A percentile compares a stretch with the other conserved stretches of the same genome.
phyloP scores from a whole-genome alignment of 768 basidiomycete genomes.

The Podaxis rugospora region DNA sequence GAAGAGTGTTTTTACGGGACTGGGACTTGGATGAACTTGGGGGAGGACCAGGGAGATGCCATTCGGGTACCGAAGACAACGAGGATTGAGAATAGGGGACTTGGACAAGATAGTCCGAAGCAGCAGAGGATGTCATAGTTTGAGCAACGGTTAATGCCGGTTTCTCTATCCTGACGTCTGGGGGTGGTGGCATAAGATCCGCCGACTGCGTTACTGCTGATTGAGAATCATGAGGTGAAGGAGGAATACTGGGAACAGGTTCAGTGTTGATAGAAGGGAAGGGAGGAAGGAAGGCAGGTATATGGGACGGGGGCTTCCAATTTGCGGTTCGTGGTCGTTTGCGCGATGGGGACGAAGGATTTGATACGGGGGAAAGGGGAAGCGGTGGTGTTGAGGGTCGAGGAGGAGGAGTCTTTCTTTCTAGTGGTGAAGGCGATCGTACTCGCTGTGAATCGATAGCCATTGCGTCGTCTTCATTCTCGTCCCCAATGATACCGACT shows the following conservation, averaged over 20 bases:
- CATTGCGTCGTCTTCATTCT: slow-evolving; percentile 21
- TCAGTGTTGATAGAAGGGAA: slow-evolving; percentile 54
- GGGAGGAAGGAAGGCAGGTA: slow-evolving; percentile 66
- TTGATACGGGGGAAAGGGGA: slow-evolving; percentile 55
- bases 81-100: slow-evolving; percentile 74
- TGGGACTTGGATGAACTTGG: slow-evolving; percentile 18
- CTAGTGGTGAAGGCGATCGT: slow-evolving; percentile 1
- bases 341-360: slow-evolving; percentile 48
- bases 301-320: slow-evolving; percentile 60
- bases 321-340: slow-evolving; percentile 53
- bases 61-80: slow-evolving; percentile 57
- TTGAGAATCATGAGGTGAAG: slow-evolving; percentile 24
- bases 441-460: slow-evolving; percentile 21
- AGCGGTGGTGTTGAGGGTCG: slow-evolving; percentile 34
- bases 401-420: slow-evolving; percentile 25
- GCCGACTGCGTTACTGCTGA: slow-evolving; percentile 30
- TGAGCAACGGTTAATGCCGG: slow-evolving; percentile 36
- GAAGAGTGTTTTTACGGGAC: slow-evolving; percentile 30
- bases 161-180: slow-evolving; percentile 31
- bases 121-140: slow-evolving; percentile 43
- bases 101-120: slow-evolving; percentile 67
- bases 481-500: slow-evolving; percentile 15
- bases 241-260: slow-evolving; percentile 26
- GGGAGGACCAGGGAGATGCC: slow-evolving; percentile 57
- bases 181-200: slow-evolving; percentile 11